Evolutionary conservation across 1,284 basidiomycete genomes (phyloP).

Genomic region (Fomitopsis betulina): DNA sequence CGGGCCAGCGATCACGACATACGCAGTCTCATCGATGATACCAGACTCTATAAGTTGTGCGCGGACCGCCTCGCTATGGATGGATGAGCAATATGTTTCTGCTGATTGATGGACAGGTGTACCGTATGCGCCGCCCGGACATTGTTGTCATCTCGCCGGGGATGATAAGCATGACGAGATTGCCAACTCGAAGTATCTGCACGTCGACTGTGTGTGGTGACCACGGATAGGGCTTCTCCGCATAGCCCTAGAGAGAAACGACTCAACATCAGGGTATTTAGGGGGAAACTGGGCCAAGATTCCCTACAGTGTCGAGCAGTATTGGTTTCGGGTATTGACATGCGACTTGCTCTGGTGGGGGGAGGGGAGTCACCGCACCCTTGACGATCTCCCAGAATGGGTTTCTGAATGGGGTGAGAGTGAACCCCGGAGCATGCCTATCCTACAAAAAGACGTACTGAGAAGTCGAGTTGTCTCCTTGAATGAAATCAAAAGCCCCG

Average conservation of each 20-base stretch:
- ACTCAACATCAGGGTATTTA: not conserved
- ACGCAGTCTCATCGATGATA: conserved; percentile 59
- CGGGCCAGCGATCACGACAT: conserved; percentile 75
- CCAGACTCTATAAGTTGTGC: conserved; percentile 57
- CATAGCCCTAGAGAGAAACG: conserved; percentile 45
- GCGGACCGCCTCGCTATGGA: conserved; percentile 53
- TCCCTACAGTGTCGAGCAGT: conserved; percentile 62
- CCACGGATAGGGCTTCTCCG: conserved; percentile 72
- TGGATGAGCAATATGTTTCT: not conserved
- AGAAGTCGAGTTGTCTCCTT: conserved; percentile 66
- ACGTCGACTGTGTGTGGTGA: conserved; percentile 72
- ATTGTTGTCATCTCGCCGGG: conserved; percentile 67
- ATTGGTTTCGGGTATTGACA: conserved; percentile 84
- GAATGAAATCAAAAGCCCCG: conserved; percentile 77
- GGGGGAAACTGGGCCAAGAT: conserved; percentile 1
- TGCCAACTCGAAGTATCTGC: conserved; percentile 78
- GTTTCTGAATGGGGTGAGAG: conserved; percentile 41
- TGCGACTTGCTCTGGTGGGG: conserved; percentile 54
- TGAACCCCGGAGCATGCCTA: too few relatives aligned
- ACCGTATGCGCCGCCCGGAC: conserved; percentile 44
- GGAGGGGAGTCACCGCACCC: conserved; percentile 63
- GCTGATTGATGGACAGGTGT: conserved; percentile 6
- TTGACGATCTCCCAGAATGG: conserved; percentile 83
- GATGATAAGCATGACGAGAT: conserved; percentile 73
- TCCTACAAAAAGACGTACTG: conserved; percentile 35